phyloP scores from a whole-genome alignment of 169 alveolate species.

The Eimeria tenella region DNA sequence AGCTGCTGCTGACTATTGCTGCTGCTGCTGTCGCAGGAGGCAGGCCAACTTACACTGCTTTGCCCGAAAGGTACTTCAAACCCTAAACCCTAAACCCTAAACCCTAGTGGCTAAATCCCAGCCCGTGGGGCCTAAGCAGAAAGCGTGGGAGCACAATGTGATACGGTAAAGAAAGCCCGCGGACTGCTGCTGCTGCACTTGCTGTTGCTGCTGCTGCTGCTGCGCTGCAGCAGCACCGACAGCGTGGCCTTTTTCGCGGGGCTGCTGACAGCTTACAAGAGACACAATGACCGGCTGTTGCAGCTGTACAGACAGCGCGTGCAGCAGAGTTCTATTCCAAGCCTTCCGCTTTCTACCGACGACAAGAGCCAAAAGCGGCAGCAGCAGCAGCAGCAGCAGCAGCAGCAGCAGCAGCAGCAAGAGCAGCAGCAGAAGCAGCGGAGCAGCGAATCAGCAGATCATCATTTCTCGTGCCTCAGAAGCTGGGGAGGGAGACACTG shows the following conservation, averaged over 20 bases:
- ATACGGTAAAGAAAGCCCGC: neutral
- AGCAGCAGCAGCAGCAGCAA: slow-evolving; percentile 23
- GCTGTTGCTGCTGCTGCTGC: slow-evolving; percentile 48
- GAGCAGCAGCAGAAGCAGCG: slow-evolving; percentile 53
- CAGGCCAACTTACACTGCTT: neutral
- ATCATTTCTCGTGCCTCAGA: neutral
- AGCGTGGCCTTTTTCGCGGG: slow-evolving; percentile 46
- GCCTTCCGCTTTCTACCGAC: neutral
- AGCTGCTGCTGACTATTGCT: slow-evolving; percentile 33
- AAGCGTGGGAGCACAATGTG: too few relatives aligned
- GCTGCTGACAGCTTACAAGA: slow-evolving; percentile 50
- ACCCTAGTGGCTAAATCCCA: neutral
- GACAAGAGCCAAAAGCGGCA: neutral
- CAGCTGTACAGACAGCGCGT: slow-evolving; percentile 12
- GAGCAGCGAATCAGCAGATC: slow-evolving; percentile 15
- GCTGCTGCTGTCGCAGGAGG: slow-evolving; percentile 50
- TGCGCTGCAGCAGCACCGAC: slow-evolving; percentile 14
- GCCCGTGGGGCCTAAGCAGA: too few relatives aligned
- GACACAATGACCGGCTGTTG: slow-evolving; percentile 28
- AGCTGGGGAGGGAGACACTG: neutral
- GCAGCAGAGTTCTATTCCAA: too few relatives aligned
- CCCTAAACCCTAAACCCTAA: slow-evolving; percentile 7
- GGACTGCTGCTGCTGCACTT: neutral
- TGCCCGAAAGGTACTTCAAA: neutral
- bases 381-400: slow-evolving; percentile 43